Evolutionary conservation across 352 stramenopile genomes (phyloP), one percentile per base, ranked within the genome.

Genomic region (Globisporangium recalcitrans): DNA sequence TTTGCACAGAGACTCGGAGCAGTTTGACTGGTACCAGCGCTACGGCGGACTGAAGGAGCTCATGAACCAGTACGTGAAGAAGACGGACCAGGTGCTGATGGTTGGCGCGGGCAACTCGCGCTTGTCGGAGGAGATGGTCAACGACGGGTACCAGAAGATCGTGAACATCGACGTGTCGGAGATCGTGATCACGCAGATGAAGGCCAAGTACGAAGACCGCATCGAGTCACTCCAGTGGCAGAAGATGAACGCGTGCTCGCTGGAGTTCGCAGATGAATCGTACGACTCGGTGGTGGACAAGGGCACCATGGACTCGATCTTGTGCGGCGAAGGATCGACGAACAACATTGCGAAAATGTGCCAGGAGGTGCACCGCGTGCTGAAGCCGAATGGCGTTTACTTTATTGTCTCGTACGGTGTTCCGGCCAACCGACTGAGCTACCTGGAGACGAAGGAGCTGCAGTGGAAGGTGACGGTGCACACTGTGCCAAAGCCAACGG

Each of bases 101-200:
- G 73, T 90, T 9, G 95, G 95, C 47, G 91, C 87, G 16, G 95
- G 95, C 54, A 98, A 98, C 73, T 98, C 94, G 49, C 78, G 91
- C 0, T 70, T 98, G 55, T 98, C 85, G 57, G 95, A 98, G 69
- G 95, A 98, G 61, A 98, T 98, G 93, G 92, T 94, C 52, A 96
- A 97, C 65, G 94, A 98, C 72, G 94, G 89, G 4, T 98, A 92
- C 77, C 85, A 96, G 60, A 96, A 87, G 60, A 91, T 98, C 71
- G 88, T 96, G 65, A 98, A 98, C 76, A 93, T 98, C 46, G 95
- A 98, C 77, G 87, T 98, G 36, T 98, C 94, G 34, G 81, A 96
- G 61, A 90, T 98, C 55, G 90, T 97, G 32, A 77, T 98, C 59
- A 91, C 98, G 68, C 93, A 98, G 67, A 98, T 98, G 95, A 69